These are phyloP conservation scores for Euphorbia corollata DNA, from an alignment of 441 rosid genomes.

Conservation along the genomic window DNA sequence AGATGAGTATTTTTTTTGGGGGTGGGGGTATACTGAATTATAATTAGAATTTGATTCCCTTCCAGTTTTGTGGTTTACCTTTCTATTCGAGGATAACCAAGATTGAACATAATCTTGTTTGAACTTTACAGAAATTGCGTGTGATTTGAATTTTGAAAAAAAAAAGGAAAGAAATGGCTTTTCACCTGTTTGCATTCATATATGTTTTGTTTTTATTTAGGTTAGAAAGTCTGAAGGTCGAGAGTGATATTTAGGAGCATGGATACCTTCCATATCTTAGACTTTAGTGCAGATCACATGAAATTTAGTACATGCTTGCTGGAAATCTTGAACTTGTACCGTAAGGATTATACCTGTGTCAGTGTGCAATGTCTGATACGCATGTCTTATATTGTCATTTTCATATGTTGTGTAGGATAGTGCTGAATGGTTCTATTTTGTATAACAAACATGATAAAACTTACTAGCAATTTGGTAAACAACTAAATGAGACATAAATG, in stretches of 20 bases:
- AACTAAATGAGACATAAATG: neutral
- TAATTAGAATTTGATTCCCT: too few species aligned
- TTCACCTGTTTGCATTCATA: too few species aligned
- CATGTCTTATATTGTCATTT: neutral
- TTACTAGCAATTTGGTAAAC: neutral
- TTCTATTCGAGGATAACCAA: too few species aligned
- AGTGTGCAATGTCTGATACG: neutral
- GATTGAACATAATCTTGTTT: too few species aligned
- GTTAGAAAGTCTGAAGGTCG: neutral
- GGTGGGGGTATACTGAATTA: too few species aligned
- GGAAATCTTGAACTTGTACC: neutral
- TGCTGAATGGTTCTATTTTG: neutral
- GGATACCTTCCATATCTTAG: neutral
- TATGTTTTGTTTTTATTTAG: neutral
- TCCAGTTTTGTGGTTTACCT: too few species aligned
- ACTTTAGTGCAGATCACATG: neutral
- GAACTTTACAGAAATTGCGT: too few species aligned
- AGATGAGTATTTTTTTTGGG: neutral
- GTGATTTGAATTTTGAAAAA: too few species aligned
- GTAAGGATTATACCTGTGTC: neutral
- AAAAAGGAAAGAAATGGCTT: too few species aligned
- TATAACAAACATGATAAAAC: neutral
- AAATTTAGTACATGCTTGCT: neutral
- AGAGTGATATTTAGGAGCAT: slow-evolving; percentile 5
- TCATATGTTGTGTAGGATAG: neutral